phyloP scores from a whole-genome alignment of 805 yeast genomes.

The Schwanniomyces sp. region DNA sequence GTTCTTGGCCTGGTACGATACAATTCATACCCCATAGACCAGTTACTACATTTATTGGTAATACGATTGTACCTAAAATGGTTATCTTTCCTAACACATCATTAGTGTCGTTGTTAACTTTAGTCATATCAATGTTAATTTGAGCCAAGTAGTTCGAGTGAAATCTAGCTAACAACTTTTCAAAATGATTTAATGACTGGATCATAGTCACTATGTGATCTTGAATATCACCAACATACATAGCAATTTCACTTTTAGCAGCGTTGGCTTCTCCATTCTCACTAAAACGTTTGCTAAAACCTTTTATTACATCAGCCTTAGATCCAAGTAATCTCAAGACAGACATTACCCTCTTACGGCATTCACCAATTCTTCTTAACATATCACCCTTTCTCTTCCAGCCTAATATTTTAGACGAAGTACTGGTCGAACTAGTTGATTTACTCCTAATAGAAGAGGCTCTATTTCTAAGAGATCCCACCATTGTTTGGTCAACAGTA shows the following conservation, averaged over 20 bases:
- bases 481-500: constrained; percentile 29
- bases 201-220: constrained; percentile 98
- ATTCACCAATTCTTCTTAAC: constrained; percentile 92
- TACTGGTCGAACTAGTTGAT: constrained; percentile 28
- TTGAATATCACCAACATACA: constrained; percentile 95
- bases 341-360: constrained; percentile 93
- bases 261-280: constrained; percentile 11
- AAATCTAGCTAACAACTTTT: constrained; percentile 88
- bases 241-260: constrained; percentile 73
- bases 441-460: constrained; percentile 4
- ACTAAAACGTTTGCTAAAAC: constrained; percentile 85
- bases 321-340: constrained; percentile 79
- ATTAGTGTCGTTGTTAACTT: constrained; percentile 94
- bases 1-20: constrained; percentile 85
- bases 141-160: constrained; percentile 96
- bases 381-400: constrained; percentile 95
- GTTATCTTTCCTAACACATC: constrained; percentile 94
- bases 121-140: constrained; percentile 96
- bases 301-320: constrained; percentile 97
- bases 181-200: constrained; percentile 90
- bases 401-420: constrained; percentile 49
- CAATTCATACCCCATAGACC: constrained; percentile 99
- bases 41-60: constrained; percentile 93
- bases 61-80: constrained; percentile 88
- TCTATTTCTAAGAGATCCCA: constrained; percentile 1